phyloP scores from a whole-genome alignment of 1,139 yeast species.

The Citeromyces hawaiiensis region DNA sequence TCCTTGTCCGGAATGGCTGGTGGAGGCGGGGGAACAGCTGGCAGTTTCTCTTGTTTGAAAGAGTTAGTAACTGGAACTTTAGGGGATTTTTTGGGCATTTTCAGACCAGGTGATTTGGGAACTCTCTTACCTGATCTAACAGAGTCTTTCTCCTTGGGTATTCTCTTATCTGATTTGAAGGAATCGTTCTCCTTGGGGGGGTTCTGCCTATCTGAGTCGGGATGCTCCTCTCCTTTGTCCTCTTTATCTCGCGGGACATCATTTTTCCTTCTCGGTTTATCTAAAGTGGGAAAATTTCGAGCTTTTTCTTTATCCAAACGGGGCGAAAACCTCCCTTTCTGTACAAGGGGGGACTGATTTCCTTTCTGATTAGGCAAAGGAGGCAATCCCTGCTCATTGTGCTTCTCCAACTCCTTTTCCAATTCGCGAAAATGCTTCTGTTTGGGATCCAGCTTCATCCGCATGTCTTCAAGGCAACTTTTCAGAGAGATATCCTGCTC shows the following conservation, averaged over 20 bases:
- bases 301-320: too few relatives aligned
- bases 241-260: too few relatives aligned
- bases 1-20: not conserved
- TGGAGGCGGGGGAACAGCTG: not conserved
- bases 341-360: too few relatives aligned
- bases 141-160: too few relatives aligned
- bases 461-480: not conserved
- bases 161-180: too few relatives aligned
- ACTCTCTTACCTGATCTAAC: too few relatives aligned
- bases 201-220: too few relatives aligned
- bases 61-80: not conserved
- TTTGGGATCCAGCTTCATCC: not conserved
- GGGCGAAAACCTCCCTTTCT: too few relatives aligned
- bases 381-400: not conserved
- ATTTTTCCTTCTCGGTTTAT: too few relatives aligned
- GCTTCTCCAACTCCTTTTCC: not conserved
- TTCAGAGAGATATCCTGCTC: conserved; percentile 38
- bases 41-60: not conserved
- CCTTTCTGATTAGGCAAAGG: not conserved
- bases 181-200: too few relatives aligned
- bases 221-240: too few relatives aligned
- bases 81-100: not conserved
- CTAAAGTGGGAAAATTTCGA: too few relatives aligned
- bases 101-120: not conserved
- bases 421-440: not conserved